Conservation (phyloP, 305 asterid genomes). For the Solanum hybrid region DNA sequence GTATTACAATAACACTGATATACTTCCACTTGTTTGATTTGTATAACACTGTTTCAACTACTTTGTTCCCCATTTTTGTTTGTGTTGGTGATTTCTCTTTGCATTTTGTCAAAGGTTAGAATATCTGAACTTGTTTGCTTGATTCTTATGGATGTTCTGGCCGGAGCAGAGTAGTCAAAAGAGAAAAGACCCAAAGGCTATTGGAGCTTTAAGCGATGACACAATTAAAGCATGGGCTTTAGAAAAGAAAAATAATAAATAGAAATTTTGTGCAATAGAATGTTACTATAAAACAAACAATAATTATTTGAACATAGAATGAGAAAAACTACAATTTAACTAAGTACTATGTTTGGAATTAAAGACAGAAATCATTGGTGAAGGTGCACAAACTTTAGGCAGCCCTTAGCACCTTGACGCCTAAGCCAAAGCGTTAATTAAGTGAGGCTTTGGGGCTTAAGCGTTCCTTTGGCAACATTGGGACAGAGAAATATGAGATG, state of each 20-base stretch:
- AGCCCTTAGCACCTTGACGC: neutral
- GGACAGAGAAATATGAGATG: neutral
- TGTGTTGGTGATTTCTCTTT: neutral
- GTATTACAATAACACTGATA: neutral
- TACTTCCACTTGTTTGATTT: neutral
- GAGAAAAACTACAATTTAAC: neutral
- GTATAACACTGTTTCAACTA: neutral
- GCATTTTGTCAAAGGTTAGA: neutral
- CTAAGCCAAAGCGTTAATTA: neutral
- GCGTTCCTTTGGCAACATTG: neutral
- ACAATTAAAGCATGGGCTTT: neutral
- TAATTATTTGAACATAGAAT: neutral
- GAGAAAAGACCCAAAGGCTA: neutral
- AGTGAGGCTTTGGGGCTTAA: neutral
- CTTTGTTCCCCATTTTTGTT: neutral
- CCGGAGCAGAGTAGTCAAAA: neutral
- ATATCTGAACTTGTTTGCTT: neutral
- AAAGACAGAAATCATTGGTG: neutral
- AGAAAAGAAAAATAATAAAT: neutral
- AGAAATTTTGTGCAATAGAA: neutral
- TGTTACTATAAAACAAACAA: neutral
- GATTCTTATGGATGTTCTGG: neutral
- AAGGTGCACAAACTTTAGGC: neutral
- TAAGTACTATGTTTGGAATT: neutral
- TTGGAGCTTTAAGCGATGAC: neutral